These are phyloP conservation scores for Citrus sp. DNA, from an alignment of 345 rosid genomes.

Conservation along the genomic window DNA sequence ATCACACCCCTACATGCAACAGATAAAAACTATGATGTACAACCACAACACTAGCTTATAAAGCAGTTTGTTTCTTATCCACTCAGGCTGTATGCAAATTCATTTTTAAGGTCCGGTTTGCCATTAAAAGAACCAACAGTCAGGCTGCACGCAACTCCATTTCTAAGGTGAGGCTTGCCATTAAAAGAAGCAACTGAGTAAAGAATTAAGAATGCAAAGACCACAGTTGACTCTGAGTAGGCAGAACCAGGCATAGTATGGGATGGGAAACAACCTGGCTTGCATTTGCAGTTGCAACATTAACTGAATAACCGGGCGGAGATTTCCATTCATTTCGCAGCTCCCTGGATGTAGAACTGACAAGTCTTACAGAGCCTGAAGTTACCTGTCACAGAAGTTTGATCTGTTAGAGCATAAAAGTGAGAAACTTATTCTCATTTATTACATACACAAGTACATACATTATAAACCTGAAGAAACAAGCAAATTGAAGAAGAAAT, in stretches of 20 bases:
- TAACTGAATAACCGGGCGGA: slow-evolving; percentile 70
- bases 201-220: not conserved
- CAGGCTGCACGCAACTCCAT: not conserved
- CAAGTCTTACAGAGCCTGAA: slow-evolving; percentile 81
- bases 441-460: not conserved
- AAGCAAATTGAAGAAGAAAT: not conserved
- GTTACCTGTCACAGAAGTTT: slow-evolving; percentile 57
- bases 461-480: not conserved
- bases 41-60: not conserved
- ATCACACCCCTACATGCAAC: not conserved
- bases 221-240: not conserved
- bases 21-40: not conserved
- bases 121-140: not conserved
- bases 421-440: not conserved
- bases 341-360: slow-evolving; percentile 68
- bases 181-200: not conserved
- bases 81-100: not conserved
- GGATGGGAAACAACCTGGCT: slow-evolving; percentile 60
- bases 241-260: not conserved
- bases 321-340: slow-evolving; percentile 75
- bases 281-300: slow-evolving; percentile 93
- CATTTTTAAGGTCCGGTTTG: not conserved
- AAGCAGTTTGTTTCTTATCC: not conserved
- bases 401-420: slow-evolving; percentile 13
- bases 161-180: not conserved